Conservation (phyloP, 768 basidiomycete genomes). For the Coprinopsis sp. region DNA sequence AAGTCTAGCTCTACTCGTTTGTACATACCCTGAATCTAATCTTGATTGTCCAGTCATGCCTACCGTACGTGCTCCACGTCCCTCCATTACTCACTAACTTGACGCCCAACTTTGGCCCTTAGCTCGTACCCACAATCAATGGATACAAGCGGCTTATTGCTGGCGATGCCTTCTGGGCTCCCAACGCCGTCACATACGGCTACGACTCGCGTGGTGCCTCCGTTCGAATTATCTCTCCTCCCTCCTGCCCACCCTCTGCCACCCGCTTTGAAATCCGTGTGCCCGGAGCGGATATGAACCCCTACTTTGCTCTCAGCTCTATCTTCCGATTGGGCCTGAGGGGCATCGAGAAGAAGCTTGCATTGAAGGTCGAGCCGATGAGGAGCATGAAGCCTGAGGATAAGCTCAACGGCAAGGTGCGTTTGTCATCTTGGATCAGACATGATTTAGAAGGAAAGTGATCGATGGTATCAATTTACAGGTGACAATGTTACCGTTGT, state of each 20-base stretch:
- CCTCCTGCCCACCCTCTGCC: conserved; percentile 72
- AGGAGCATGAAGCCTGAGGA: conserved; percentile 51
- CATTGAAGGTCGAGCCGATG: conserved; percentile 69
- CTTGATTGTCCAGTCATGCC: conserved; percentile 59
- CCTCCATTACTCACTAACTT: not conserved
- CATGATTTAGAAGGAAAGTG: not conserved
- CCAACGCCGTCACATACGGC: conserved; percentile 89
- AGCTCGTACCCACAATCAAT: conserved; percentile 89
- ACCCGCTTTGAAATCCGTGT: conserved; percentile 93
- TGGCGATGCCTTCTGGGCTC: conserved; percentile 93
- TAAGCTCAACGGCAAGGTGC: conserved; percentile 51
- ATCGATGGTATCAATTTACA: conserved; percentile 26
- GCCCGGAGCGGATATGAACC: conserved; percentile 97
- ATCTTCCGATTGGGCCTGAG: conserved; percentile 84
- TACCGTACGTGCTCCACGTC: conserved; percentile 43
- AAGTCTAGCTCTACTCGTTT: conserved; percentile 19
- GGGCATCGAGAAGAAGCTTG: conserved; percentile 76
- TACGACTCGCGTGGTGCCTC: conserved; percentile 94
- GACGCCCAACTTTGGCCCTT: not conserved
- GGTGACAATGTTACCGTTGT: conserved; percentile 73
- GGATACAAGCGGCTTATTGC: conserved; percentile 96
- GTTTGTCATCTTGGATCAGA: conserved; percentile 8
- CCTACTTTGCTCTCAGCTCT: conserved; percentile 83
- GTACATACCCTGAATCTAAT: not conserved
- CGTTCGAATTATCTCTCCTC: conserved; percentile 88